Evolutionary conservation across 768 basidiomycete species (phyloP), one percentile per base, ranked within the genome.

Genomic region (Naematelia encephala): DNA sequence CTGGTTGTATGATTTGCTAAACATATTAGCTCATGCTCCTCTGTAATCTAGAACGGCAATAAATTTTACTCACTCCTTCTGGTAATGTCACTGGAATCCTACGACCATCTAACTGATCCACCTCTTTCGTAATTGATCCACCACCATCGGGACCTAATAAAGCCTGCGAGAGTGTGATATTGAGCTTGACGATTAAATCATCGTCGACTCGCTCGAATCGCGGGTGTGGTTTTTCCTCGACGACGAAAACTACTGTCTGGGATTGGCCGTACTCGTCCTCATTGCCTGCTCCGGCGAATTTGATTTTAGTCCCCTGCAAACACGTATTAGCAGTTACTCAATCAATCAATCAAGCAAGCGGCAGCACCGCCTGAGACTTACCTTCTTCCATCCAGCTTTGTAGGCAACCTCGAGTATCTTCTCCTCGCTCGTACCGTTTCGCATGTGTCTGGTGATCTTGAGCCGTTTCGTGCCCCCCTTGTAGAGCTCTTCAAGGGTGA

Each of bases 151-250:
- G 74, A 21, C 88, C 88, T 0, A 86, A 78, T 21, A 98, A 79
- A 1, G 93, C 92, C 28, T 96, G 90, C 22, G 91, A 85, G 0
- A 97, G 83, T 12, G 90, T 82, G 54, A 97, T 79, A 62, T 82
- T 80, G 43, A 88, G 56, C 19, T 74, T 80, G 58, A 82, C 82
- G 45, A 83, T 71, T 28, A 97, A 52, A 73, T 96, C 86, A 79
- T 94, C 88, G 43, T 87, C 90, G 1, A 88, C 85, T 29, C 94
- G 84, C 59, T 80, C 82, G 76, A 90, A 97, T 12, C 81, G 77
- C 0, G 83, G 78, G 75, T 98, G 90, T 4, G 86, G 85, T 78
- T 94, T 97, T 78, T 97, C 91, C 77, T 96, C 93, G 23, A 96
- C 86, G 50, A 96, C 84, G 72, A 99, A 99, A n/a, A 91, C 89